A percentile compares a stretch with the other conserved stretches of the same genome.
phyloP scores from a whole-genome alignment of 495 filamentous ascomycete genomes.

The Penicillium fimorum region DNA sequence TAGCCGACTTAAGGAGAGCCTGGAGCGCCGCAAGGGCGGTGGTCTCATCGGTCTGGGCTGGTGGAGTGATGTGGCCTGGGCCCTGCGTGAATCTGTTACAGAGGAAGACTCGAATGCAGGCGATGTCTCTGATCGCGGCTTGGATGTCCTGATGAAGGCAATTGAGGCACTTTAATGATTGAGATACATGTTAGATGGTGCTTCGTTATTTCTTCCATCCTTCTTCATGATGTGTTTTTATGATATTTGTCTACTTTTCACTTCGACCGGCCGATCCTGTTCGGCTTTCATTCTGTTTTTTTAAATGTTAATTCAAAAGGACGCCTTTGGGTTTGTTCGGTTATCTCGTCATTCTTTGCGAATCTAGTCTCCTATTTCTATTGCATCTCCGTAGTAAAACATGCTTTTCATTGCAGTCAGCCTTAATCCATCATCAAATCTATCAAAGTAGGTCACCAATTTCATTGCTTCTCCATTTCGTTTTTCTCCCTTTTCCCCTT shows the following conservation, averaged over 20 bases:
- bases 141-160: slow-evolving; percentile 72
- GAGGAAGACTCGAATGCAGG: slow-evolving; percentile 45
- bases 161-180: slow-evolving; percentile 67
- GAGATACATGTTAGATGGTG: slow-evolving; percentile 5
- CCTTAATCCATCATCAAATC: not conserved
- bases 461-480: no score
- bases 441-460: not conserved
- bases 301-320: not conserved
- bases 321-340: not conserved
- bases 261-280: not conserved
- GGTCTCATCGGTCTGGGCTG: slow-evolving; percentile 82
- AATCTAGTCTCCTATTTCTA: not conserved
- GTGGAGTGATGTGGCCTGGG: slow-evolving; percentile 87
- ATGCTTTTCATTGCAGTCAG: not conserved
- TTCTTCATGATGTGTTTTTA: not conserved
- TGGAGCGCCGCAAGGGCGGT: slow-evolving; percentile 73
- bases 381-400: not conserved
- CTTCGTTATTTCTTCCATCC: not conserved
- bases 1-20: slow-evolving; percentile 78
- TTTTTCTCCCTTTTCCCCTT: no score
- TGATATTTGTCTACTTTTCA: not conserved
- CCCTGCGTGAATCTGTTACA: slow-evolving; percentile 57
- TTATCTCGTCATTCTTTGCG: not conserved
- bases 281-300: not conserved
- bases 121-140: slow-evolving; percentile 45